phyloP scores from a whole-genome alignment of 371 early-diverging fungal genomes.

The Capniomyces stellatus region DNA sequence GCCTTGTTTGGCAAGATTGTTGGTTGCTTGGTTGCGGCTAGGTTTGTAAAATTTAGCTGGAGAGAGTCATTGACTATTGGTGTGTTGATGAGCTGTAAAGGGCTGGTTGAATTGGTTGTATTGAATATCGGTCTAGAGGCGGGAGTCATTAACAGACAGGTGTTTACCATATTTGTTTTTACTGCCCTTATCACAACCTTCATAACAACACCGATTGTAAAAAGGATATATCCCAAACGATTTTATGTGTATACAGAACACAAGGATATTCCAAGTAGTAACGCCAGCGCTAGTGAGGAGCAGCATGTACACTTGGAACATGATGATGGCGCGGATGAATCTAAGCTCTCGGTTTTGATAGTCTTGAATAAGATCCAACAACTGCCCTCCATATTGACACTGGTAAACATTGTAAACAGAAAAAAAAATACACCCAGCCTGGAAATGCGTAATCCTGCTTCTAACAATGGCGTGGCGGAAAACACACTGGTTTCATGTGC shows the following conservation, averaged over 20 bases:
- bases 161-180: slow-evolving; percentile 80
- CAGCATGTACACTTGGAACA: slow-evolving; percentile 7
- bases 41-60: slow-evolving; percentile 42
- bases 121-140: slow-evolving; percentile 79
- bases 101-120: slow-evolving; percentile 83
- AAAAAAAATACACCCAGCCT: slow-evolving; percentile 4
- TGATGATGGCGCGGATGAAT: neutral
- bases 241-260: slow-evolving; percentile 33
- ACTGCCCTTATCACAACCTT: slow-evolving; percentile 74
- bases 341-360: slow-evolving; percentile 17
- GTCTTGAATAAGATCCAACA: slow-evolving; percentile 41
- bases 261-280: slow-evolving; percentile 3
- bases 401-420: slow-evolving; percentile 37
- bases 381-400: slow-evolving; percentile 51
- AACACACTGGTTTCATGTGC: neutral
- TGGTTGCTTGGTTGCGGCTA: slow-evolving; percentile 60
- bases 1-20: slow-evolving; percentile 76
- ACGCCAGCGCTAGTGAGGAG: neutral
- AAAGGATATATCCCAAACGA: slow-evolving; percentile 35
- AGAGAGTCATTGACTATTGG: slow-evolving; percentile 79
- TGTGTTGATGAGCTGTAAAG: slow-evolving; percentile 89
- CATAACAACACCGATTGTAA: slow-evolving; percentile 46
- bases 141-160: slow-evolving; percentile 51
- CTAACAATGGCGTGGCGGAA: slow-evolving; percentile 1
- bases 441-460: slow-evolving; percentile 3